Base-by-base conservation (phyloP, 768 basidiomycete species). In the Lactarius sanguifluus region DNA sequence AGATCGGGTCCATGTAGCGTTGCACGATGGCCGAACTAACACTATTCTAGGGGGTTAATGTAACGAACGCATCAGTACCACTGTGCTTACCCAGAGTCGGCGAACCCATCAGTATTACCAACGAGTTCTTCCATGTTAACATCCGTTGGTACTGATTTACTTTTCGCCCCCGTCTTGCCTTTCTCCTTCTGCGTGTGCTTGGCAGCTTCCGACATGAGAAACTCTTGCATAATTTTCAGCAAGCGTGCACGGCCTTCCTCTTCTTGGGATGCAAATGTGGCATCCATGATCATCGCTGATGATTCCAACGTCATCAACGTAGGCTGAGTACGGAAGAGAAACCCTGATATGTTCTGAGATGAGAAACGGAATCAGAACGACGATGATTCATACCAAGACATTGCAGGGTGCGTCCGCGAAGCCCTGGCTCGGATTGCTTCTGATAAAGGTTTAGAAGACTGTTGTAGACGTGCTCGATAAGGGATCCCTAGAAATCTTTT, bases 21-120 rank as follows among this genome's bases (percentile, higher is more conserved):
- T 99, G 97, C 0, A 98, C 89, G 43, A 99, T 84, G 3, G 94
- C 92, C 1, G 96, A 96, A 76, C 92, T 94, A 67, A 98, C 93
- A 32, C 96, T 98, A 72, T 32, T 12, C 50, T n/a, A 5, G 13
- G 34, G 16, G 5, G 55, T 62, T 13, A 59, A 57, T 20, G 36
- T 10, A 45, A 57, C 23, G n/a, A 9, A 25, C 18, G 34, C 25
- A 5, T 40, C 20, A 2, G 20, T 30, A 4, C 1, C 18, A 34
- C 30, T 18, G 9, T 36, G 68, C 86, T 72, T 77, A 98, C 97
- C 96, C 96, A 7, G 96, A 98, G 71, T 98, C 97, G 0, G 96
- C 94, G 75, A 98, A 96, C 1, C 90, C 94, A 72, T 94, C 91
- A 0, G 94, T 94, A 72, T 96, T 96, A 0, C 97, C 97, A 4